Base-by-base conservation (phyloP, 345 rosid genomes). In the Syzygium oleosum region DNA sequence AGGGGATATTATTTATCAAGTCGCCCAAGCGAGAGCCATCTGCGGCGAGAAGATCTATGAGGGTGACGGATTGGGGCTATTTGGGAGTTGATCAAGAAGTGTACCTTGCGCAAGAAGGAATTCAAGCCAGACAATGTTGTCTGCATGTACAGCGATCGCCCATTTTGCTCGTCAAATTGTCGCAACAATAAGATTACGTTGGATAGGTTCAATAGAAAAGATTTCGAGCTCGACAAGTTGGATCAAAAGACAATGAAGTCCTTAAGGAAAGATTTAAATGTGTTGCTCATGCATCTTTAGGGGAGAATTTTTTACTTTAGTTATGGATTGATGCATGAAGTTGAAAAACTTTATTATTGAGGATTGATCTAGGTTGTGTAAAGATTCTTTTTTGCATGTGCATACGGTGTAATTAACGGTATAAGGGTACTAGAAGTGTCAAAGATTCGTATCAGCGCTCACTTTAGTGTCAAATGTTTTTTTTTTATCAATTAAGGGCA, bases 101-200 rank as follows among this genome's bases (percentile, higher is more conserved):
- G 92, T 86, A 59, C 51, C 73, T 65, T 87, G 79, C 91, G 91
- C 91, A 88, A 90, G 90, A 90, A 88, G 87, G 83, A 63, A 79
- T 61, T 91, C 25, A 15, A 49, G 0, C 17, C 13, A 31, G 29
- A 41, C 9, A 84, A 43, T 3, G 86, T 85, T 16, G 52, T 90
- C 12, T 89, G 54, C 84, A 90, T 91, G 90, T 91, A 93, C 34
- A 88, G 88, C 90, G 52, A 29, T 43, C 41, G 85, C 22, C 89
- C 91, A 52, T 78, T 91, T 85, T 93, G 92, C 90, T 90, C 90
- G 16, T 53, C 34, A 49, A 85, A 90, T 16, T 89, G 92, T 85
- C 85, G 87, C 21, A 85, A 87, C 13, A 80, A 88, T 85, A 80
- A 85, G 89, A 87, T 91, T 29, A 90, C 25, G 65, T 52, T 91